These are phyloP conservation scores for Senecio squalidus DNA, from an alignment of 140 eudicot species.

Conservation along the genomic window DNA sequence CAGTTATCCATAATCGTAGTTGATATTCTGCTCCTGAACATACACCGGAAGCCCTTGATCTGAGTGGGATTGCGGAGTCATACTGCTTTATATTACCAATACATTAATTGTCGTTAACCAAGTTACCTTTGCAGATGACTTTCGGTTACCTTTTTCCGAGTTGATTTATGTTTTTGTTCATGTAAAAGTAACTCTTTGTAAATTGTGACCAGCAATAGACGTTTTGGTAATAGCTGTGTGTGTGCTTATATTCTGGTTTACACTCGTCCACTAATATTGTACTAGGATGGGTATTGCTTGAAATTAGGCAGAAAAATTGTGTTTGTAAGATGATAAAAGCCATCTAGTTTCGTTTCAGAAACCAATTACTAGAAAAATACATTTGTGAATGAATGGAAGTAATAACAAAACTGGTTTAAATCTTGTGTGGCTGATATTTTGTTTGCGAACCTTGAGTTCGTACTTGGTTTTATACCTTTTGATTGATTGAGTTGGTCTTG, in stretches of 20 bases:
- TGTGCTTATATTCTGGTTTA: background rate
- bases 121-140: constrained; percentile 1
- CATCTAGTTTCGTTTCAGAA: too few relatives aligned
- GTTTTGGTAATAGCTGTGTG: background rate
- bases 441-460: too few relatives aligned
- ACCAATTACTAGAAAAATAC: too few relatives aligned
- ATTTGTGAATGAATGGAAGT: too few relatives aligned
- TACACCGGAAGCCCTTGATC: too few relatives aligned
- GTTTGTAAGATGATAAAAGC: too few relatives aligned
- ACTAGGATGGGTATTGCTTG: too few relatives aligned
- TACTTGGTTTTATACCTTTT: too few relatives aligned
- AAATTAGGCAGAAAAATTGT: too few relatives aligned
- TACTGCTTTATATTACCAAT: background rate
- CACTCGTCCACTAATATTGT: background rate
- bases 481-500: too few relatives aligned
- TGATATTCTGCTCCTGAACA: background rate
- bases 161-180: background rate
- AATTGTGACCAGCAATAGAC: background rate
- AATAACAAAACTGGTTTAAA: too few relatives aligned
- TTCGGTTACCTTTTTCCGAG: background rate
- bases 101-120: background rate
- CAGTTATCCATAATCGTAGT: background rate
- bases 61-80: background rate
- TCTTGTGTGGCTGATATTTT: too few relatives aligned
- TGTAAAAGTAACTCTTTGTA: background rate